Percentiles rank a stretch among this genome's conserved stretches.
phyloP scores from a whole-genome alignment of 2,329 filamentous ascomycete species.

The Lasiodiplodia citricola region DNA sequence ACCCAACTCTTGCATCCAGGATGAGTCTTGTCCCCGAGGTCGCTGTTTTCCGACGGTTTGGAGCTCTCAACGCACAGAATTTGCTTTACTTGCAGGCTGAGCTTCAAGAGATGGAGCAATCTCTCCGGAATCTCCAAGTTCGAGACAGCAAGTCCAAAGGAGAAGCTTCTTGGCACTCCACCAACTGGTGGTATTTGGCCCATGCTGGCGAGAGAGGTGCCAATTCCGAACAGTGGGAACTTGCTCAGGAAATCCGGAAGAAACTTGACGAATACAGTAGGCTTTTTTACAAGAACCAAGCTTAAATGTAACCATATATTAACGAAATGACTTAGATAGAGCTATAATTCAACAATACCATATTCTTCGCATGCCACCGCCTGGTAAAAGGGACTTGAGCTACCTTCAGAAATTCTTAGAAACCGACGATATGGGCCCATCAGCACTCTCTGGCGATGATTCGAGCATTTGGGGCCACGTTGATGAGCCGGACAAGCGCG shows the following conservation, averaged over 20 bases:
- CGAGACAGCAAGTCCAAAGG: neutral
- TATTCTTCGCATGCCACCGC: neutral
- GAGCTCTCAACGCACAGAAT: neutral
- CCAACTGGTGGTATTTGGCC: neutral
- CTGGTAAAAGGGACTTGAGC: neutral
- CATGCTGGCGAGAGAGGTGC: neutral
- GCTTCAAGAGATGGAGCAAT: neutral
- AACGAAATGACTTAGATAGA: neutral
- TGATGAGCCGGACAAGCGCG: neutral
- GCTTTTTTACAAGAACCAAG: neutral
- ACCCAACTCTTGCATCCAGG: neutral
- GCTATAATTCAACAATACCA: neutral
- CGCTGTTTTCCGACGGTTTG: conserved; percentile 8
- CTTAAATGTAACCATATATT: too few relatives aligned
- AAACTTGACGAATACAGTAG: conserved; percentile 18
- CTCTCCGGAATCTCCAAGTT: neutral
- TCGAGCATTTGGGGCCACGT: neutral
- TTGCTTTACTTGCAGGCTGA: conserved; percentile 13
- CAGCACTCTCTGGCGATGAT: neutral
- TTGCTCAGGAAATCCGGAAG: neutral
- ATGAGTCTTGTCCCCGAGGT: conserved; percentile 3
- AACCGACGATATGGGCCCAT: neutral
- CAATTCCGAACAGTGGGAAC: neutral
- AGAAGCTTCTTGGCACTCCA: neutral
- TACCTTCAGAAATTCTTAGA: neutral